Conservation (phyloP, 495 filamentous ascomycete species). For the Penicillium steckii region DNA sequence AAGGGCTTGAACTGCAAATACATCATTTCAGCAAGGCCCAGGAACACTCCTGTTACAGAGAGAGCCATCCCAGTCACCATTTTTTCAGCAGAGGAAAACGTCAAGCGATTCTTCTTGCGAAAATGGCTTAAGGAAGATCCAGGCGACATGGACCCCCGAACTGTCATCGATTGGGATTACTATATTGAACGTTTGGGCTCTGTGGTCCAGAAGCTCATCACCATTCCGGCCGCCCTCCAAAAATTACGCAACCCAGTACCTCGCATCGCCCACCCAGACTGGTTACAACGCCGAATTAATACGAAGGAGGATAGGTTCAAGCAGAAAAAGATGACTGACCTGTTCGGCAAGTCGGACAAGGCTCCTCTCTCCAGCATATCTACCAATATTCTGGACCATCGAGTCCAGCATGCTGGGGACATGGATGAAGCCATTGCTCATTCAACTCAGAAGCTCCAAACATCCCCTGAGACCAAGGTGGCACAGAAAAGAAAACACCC, state of each 20-base stretch:
- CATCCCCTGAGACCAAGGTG: slow-evolving; percentile 60
- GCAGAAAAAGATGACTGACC: slow-evolving; percentile 96
- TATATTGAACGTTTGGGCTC: slow-evolving; percentile 93
- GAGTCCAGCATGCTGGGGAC: slow-evolving; percentile 58
- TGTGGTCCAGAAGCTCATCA: slow-evolving; percentile 97
- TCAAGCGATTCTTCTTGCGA: slow-evolving; percentile 85
- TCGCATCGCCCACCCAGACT: slow-evolving; percentile 90
- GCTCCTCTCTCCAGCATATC: slow-evolving; percentile 70
- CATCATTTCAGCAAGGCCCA: slow-evolving; percentile 88
- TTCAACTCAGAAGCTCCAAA: slow-evolving; percentile 67
- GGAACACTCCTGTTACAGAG: slow-evolving; percentile 89
- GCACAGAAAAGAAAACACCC: slow-evolving; percentile 84
- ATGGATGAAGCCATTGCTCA: slow-evolving; percentile 80
- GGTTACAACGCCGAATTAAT: slow-evolving; percentile 90
- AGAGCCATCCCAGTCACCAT: slow-evolving; percentile 93
- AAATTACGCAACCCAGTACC: slow-evolving; percentile 94
- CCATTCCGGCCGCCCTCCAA: slow-evolving; percentile 93
- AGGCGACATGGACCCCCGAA: slow-evolving; percentile 84
- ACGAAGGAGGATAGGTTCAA: slow-evolving; percentile 95
- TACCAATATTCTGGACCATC: slow-evolving; percentile 63
- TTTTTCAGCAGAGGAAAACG: slow-evolving; percentile 85
- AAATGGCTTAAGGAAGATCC: slow-evolving; percentile 98
- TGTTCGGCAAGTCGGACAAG: slow-evolving; percentile 79
- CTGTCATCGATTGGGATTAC: slow-evolving; percentile 92
- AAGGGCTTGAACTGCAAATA: slow-evolving; percentile 99